Percentiles rank a stretch among this genome's conserved stretches.
Evolutionary conservation across 768 basidiomycete species (phyloP).

Genomic region (Postia placenta): DNA sequence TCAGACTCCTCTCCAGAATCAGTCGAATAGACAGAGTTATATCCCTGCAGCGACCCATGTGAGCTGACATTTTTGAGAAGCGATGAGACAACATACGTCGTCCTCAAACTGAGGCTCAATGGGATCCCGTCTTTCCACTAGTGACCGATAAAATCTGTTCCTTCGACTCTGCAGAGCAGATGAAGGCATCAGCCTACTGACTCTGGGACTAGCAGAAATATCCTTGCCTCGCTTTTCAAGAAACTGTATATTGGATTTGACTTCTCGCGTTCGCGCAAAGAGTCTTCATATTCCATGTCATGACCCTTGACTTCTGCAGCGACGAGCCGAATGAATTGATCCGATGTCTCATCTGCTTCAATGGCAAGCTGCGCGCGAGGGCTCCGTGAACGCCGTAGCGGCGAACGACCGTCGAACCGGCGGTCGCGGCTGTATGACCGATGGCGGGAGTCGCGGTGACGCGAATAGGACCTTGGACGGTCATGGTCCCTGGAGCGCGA

Average conservation of each 20-base stretch:
- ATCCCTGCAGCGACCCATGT: slow-evolving; percentile 47
- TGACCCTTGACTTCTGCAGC: slow-evolving; percentile 81
- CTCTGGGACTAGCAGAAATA: not conserved
- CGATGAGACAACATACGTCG: slow-evolving; percentile 39
- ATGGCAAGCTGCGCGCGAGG: slow-evolving; percentile 27
- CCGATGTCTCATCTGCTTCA: slow-evolving; percentile 68
- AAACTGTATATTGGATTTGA: slow-evolving; percentile 82
- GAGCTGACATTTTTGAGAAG: not conserved
- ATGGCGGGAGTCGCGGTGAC: slow-evolving; percentile 22
- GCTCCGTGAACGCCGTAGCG: slow-evolving; percentile 29
- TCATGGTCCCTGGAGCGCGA: slow-evolving; percentile 31
- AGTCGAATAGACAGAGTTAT: slow-evolving; percentile 83
- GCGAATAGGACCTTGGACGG: slow-evolving; percentile 3
- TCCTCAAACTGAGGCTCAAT: slow-evolving; percentile 75
- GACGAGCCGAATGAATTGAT: slow-evolving; percentile 82
- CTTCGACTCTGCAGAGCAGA: slow-evolving; percentile 54
- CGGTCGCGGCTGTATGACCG: slow-evolving; percentile 35
- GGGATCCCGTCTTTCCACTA: slow-evolving; percentile 50
- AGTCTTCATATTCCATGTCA: slow-evolving; percentile 69
- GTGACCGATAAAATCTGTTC: slow-evolving; percentile 63
- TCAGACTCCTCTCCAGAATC: slow-evolving; percentile 96
- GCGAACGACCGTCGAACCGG: slow-evolving; percentile 37
- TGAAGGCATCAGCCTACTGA: too few species aligned
- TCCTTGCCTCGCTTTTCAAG: slow-evolving; percentile 50
- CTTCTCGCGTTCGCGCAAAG: slow-evolving; percentile 68